Evolutionary conservation across 2,329 filamentous ascomycete genomes (phyloP).

Genomic region (Paecilomyces dactylethromorphus): DNA sequence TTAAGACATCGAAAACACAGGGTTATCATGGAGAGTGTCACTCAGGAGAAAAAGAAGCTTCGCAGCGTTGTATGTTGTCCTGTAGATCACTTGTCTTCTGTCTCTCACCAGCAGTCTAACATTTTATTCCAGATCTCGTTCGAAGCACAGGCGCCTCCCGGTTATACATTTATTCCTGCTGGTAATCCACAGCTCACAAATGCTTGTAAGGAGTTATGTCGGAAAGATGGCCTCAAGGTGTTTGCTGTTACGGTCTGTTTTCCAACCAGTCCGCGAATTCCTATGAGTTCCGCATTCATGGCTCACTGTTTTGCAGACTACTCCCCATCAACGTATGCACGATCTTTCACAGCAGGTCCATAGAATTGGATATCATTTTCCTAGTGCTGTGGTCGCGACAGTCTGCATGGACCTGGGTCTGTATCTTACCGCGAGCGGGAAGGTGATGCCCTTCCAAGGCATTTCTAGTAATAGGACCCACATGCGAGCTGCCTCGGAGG

Average conservation of each 20-base stretch:
- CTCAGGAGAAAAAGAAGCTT: slow-evolving; percentile 56
- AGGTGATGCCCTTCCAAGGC: slow-evolving; percentile 33
- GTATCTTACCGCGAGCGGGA: slow-evolving; percentile 42
- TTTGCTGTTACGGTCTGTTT: slow-evolving; percentile 55
- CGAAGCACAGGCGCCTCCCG: slow-evolving; percentile 47
- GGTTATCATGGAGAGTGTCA: slow-evolving; percentile 52
- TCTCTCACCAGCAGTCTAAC: slow-evolving; percentile 20
- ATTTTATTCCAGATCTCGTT: slow-evolving; percentile 45
- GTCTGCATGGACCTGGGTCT: slow-evolving; percentile 46
- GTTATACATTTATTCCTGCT: slow-evolving; percentile 56
- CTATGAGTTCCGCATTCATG: slow-evolving; percentile 3
- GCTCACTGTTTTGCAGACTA: slow-evolving; percentile 32
- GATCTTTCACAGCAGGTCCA: slow-evolving; percentile 55
- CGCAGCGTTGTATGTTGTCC: slow-evolving; percentile 41
- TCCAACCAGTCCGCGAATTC: slow-evolving; percentile 1
- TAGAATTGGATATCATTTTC: slow-evolving; percentile 58
- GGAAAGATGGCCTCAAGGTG: slow-evolving; percentile 47
- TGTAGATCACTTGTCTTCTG: slow-evolving; percentile 2
- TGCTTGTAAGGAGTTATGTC: slow-evolving; percentile 54
- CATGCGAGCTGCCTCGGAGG: slow-evolving; percentile 21
- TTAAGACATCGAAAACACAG: slow-evolving; percentile 44
- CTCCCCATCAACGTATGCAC: slow-evolving; percentile 43
- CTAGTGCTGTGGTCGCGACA: slow-evolving; percentile 51
- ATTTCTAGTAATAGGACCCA: slow-evolving; percentile 17
- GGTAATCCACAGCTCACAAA: slow-evolving; percentile 55